Evolutionary conservation across 495 filamentous ascomycete species (phyloP).

Genomic region (Xylaria longipes): DNA sequence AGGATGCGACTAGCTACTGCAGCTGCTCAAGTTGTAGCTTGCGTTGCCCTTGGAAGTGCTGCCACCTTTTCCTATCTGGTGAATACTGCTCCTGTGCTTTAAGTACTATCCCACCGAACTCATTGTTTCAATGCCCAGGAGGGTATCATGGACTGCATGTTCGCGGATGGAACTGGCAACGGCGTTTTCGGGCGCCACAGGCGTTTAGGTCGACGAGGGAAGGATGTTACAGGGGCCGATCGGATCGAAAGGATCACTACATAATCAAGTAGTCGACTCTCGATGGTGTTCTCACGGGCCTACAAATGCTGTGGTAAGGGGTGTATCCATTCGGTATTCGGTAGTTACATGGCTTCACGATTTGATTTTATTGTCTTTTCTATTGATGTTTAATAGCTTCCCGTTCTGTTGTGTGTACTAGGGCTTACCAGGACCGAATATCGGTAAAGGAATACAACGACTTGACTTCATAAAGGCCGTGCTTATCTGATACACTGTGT

Average conservation of each 20-base stretch:
- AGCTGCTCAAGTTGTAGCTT: conserved; percentile 35
- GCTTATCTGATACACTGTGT: background rate
- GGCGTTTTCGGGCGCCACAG: conserved; percentile 8
- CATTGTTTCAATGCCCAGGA: background rate
- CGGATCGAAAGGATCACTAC: background rate
- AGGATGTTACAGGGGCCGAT: background rate
- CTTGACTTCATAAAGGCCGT: background rate
- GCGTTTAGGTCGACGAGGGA: background rate
- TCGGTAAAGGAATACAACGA: background rate
- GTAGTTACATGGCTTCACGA: conserved; percentile 5
- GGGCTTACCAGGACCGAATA: background rate
- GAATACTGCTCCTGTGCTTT: conserved; percentile 42
- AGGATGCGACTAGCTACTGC: conserved; percentile 34
- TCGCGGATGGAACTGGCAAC: background rate
- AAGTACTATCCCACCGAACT: background rate
- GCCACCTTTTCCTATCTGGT: conserved; percentile 43
- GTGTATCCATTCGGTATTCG: background rate
- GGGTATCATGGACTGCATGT: background rate
- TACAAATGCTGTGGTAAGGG: background rate
- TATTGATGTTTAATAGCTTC: conserved; percentile 17
- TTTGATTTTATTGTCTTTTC: conserved; percentile 2
- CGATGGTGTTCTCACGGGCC: background rate
- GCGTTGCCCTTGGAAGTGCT: conserved; percentile 42
- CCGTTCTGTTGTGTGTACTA: background rate
- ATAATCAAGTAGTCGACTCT: background rate